Conservation (phyloP, 2,329 filamentous ascomycete species). For the Sporothrix humicola region DNA sequence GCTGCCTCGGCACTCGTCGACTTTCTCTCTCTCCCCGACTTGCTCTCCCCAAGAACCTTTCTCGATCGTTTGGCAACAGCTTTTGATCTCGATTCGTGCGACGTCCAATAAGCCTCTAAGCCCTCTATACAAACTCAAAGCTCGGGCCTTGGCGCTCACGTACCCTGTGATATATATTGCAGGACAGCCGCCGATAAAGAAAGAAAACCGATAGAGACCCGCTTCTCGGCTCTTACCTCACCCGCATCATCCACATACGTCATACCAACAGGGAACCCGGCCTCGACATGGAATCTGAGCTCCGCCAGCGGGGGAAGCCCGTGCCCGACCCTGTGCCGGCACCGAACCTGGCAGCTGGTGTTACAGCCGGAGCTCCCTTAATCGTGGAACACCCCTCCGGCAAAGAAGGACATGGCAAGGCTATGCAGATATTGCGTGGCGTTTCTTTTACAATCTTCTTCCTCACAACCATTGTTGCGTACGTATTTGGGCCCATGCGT, state of each 20-base stretch:
- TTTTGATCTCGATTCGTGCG: neutral
- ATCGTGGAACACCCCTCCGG: slow-evolving; percentile 58
- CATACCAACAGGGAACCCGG: neutral
- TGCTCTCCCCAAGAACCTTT: neutral
- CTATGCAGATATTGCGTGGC: slow-evolving; percentile 59
- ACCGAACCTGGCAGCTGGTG: slow-evolving; percentile 41
- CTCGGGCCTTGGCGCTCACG: neutral
- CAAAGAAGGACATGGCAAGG: slow-evolving; percentile 57
- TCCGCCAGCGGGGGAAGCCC: slow-evolving; percentile 45
- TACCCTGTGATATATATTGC: slow-evolving; percentile 1
- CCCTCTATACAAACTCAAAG: neutral
- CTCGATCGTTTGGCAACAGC: neutral
- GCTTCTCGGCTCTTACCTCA: slow-evolving; percentile 1
- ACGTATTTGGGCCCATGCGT: slow-evolving; percentile 41
- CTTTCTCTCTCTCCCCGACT: neutral
- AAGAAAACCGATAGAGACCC: slow-evolving; percentile 11
- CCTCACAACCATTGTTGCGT: slow-evolving; percentile 55
- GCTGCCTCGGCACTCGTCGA: slow-evolving; percentile 3
- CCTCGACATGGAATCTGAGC: slow-evolving; percentile 44
- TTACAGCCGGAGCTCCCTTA: slow-evolving; percentile 31
- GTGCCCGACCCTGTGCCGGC: slow-evolving; percentile 40
- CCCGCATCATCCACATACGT: neutral
- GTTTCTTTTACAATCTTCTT: slow-evolving; percentile 61
- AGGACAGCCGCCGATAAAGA: slow-evolving; percentile 2
- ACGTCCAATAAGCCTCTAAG: neutral